phyloP scores from a whole-genome alignment of 2,329 filamentous ascomycete genomes.

The Torrubiella hemipterigena region DNA sequence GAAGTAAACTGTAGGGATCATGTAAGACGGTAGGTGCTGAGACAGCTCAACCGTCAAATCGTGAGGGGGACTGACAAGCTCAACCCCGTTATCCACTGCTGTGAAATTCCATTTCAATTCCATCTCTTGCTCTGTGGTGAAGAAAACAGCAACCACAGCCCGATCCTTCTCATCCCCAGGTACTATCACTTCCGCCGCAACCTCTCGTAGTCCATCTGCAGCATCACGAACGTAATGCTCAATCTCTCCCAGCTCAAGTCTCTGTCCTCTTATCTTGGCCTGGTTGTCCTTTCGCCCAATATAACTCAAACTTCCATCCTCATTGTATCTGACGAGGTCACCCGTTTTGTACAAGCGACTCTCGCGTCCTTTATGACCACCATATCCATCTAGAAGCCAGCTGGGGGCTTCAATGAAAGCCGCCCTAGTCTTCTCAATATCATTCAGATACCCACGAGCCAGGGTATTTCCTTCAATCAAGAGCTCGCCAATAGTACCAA shows the following conservation, averaged over 20 bases:
- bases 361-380: neutral
- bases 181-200: constrained; percentile 2
- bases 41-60: too few relatives aligned
- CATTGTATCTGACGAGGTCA: constrained; percentile 14
- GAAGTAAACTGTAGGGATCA: too few relatives aligned
- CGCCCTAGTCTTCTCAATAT: constrained; percentile 8
- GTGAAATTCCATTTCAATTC: too few relatives aligned
- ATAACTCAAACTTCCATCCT: constrained; percentile 23
- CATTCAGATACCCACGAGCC: constrained; percentile 8
- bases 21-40: too few relatives aligned
- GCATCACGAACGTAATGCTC: constrained; percentile 7
- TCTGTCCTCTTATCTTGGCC: constrained; percentile 42
- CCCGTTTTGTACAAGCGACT: constrained; percentile 12
- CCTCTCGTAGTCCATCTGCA: neutral
- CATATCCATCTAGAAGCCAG: constrained; percentile 2
- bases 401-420: constrained; percentile 9
- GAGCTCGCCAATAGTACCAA: constrained; percentile 10
- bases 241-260: constrained; percentile 29
- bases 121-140: too few relatives aligned
- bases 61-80: too few relatives aligned
- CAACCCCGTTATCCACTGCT: too few relatives aligned
- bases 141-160: too few relatives aligned
- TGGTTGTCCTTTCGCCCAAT: constrained; percentile 41
- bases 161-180: too few relatives aligned
- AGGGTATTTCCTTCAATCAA: constrained; percentile 9